Evolutionary conservation across 345 rosid species (phyloP), one percentile per base, ranked within the genome.

Genomic region (Aquilaria malaccensis): DNA sequence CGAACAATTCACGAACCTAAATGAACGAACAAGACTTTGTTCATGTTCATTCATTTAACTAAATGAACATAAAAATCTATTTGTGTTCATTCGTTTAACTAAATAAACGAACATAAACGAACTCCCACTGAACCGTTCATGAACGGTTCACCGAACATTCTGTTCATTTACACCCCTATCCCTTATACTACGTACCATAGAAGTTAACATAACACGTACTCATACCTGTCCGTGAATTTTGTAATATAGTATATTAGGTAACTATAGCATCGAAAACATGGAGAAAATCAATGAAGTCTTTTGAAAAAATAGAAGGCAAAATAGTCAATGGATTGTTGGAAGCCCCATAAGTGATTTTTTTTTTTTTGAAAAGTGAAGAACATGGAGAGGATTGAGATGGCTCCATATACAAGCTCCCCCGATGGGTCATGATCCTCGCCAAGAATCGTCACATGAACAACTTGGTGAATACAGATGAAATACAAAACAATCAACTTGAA

Each of bases 251-350:
- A 22, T 22, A 22, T 22, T 22, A 22, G 22, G 92, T 88, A 56
- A 85, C 81, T 60, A 88, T 72, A 48, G 82, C 88, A 3, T 85
- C 88, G 60, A 74, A 75, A 12, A 75, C 67, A 68, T 79, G 79
- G 63, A 85, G 75, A 64, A 81, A 83, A 12, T 47, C 61, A 54
- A 13, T 13, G 71, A 76, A 81, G 76, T 71, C 82, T 15, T 83
- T 86, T 56, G 85, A 79, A 58, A 85, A 52, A 6, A 81, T 83
- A 33, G 80, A 47, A 52, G 81, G 52, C 37, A 85, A 63, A 63
- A 83, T 61, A 29, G 76, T 70, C 63, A 85, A 77, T 14, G 86
- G 85, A 71, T 85, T 85, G 60, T 81, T 79, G 54, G 80, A 14
- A 13, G 74, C 92, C 2, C 86, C 91, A 22, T 71, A 71, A 30